Percentiles rank a stretch among this genome's conserved stretches.
These are phyloP conservation scores for Deuterostichococcus epilithicus DNA, from an alignment of 139 green algal genomes.

Conservation along the genomic window DNA sequence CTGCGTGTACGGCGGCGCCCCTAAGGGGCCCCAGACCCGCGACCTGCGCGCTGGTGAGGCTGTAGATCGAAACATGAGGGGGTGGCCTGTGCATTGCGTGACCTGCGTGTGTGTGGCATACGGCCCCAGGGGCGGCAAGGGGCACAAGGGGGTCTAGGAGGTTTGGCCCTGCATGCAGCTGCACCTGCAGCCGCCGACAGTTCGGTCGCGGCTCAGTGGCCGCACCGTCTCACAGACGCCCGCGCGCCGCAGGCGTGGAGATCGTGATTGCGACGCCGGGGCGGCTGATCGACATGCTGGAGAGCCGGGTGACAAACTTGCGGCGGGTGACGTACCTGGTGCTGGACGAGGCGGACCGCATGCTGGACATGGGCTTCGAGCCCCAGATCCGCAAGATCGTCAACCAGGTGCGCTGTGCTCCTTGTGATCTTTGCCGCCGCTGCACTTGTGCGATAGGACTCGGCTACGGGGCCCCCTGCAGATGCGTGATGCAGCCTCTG, in stretches of 20 bases:
- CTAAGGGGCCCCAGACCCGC: slow-evolving; percentile 68
- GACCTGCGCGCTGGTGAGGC: slow-evolving; percentile 40
- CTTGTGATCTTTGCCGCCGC: neutral
- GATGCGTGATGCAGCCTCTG: neutral
- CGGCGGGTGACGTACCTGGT: slow-evolving; percentile 83
- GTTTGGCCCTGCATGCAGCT: neutral
- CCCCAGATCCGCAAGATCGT: slow-evolving; percentile 72
- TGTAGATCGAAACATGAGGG: too few species aligned
- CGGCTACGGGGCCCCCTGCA: too few species aligned
- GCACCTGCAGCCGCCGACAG: neutral
- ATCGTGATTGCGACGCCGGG: slow-evolving; percentile 90
- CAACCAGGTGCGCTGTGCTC: slow-evolving; percentile 16
- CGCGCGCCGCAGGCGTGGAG: slow-evolving; percentile 57
- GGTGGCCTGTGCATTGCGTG: too few species aligned
- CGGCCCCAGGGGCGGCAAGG: too few species aligned
- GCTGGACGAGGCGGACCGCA: slow-evolving; percentile 93
- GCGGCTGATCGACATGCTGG: slow-evolving; percentile 83
- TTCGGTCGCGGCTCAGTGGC: too few species aligned
- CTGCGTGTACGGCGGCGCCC: slow-evolving; percentile 86
- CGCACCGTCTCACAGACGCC: neutral
- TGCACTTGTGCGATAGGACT: slow-evolving; percentile 2
- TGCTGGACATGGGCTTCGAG: slow-evolving; percentile 97
- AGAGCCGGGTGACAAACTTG: slow-evolving; percentile 66
- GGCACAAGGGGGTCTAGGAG: too few species aligned
- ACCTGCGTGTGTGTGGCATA: too few species aligned